Percentiles rank a stretch among this genome's conserved stretches.
Conservation (phyloP, 2,329 filamentous ascomycete species). For the Ploettnerulaceae sp. region DNA sequence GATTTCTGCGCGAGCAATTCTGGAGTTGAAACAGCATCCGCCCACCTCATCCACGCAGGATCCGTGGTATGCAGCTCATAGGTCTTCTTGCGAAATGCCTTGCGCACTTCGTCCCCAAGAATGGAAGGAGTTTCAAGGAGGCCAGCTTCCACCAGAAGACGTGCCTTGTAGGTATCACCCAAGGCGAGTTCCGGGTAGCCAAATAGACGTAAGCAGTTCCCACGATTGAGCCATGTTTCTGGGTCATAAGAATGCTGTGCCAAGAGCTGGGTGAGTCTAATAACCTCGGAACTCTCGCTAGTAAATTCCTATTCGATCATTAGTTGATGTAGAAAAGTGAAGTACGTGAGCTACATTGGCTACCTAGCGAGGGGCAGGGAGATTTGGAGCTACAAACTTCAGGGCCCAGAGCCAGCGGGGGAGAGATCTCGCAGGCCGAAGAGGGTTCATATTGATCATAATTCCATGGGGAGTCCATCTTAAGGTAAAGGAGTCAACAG, state of each 20-base stretch:
- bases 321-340: conserved; percentile 12
- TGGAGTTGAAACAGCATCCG: conserved; percentile 21
- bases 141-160: conserved; percentile 30
- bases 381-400: conserved; percentile 22
- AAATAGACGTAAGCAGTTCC: conserved; percentile 25
- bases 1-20: conserved; percentile 20
- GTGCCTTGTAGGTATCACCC: conserved; percentile 33
- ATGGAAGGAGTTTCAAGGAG: conserved; percentile 15
- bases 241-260: conserved; percentile 27
- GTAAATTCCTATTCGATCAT: conserved; percentile 20
- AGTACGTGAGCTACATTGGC: background rate
- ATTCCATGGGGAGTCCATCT: conserved; percentile 26
- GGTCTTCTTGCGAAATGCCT: conserved; percentile 27
- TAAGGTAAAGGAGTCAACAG: no score
- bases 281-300: conserved; percentile 20
- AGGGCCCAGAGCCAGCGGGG: conserved; percentile 18
- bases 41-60: conserved; percentile 24
- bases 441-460: conserved; percentile 21
- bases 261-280: conserved; percentile 22
- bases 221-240: conserved; percentile 28
- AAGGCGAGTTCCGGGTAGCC: conserved; percentile 33
- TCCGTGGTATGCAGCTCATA: conserved; percentile 25
- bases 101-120: conserved; percentile 27
- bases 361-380: conserved; percentile 6
- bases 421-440: conserved; percentile 26